These are phyloP conservation scores for Myxozyma mucilagina DNA, from an alignment of 805 yeast species.

Conservation along the genomic window DNA sequence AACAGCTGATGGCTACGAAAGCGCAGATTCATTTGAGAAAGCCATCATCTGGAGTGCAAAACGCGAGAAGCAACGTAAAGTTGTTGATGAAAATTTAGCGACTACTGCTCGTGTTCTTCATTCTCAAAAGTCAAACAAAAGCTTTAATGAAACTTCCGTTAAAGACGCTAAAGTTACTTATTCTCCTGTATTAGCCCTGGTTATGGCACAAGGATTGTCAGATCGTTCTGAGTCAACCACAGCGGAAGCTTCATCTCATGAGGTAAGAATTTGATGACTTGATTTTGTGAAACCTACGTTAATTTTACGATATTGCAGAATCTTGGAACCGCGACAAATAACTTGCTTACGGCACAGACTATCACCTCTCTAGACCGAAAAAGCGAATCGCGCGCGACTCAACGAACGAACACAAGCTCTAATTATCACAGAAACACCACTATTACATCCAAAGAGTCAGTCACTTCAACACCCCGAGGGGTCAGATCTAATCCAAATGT, in stretches of 20 bases:
- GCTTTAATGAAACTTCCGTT: background rate
- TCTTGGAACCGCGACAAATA: no score
- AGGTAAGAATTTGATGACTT: no score
- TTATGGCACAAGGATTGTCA: constrained; percentile 23
- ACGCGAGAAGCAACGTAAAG: constrained; percentile 6
- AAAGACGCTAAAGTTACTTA: constrained; percentile 20
- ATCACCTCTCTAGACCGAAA: no score
- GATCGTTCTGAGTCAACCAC: background rate
- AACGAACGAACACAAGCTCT: no score
- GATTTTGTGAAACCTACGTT: no score
- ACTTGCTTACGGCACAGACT: no score
- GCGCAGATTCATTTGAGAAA: constrained; percentile 24
- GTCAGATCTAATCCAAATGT: background rate
- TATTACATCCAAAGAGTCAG: background rate
- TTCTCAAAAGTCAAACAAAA: background rate
- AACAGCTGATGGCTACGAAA: constrained; percentile 7
- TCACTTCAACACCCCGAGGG: background rate
- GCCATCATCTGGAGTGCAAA: constrained; percentile 29
- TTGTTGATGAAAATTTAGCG: background rate
- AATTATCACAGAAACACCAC: background rate
- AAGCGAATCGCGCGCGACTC: no score
- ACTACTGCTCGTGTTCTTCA: background rate
- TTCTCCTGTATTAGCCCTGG: constrained; percentile 25
- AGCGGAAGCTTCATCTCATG: no score
- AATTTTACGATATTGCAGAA: no score